phyloP scores from a whole-genome alignment of 306 rosid genomes.

The Malus domestica region ASM211411v1 NC_041790.1:19714001-19714500 shows the following conservation, averaged over 20 bases:
- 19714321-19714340: no score
- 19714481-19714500: conserved; percentile 48
- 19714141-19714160: conserved; percentile 52
- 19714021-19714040: neutral
- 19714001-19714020: neutral
- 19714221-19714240: conserved; percentile 37
- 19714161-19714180: conserved; percentile 67
- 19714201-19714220: conserved; percentile 70
- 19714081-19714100: conserved; percentile 82
- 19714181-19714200: conserved; percentile 71
- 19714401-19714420: conserved; percentile 58
- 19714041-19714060: conserved; percentile 46
- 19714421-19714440: conserved; percentile 53
- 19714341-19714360: conserved; percentile 7
- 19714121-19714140: conserved; percentile 46
- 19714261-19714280: neutral
- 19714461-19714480: conserved; percentile 73
- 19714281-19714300: neutral
- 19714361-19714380: conserved; percentile 72
- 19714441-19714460: conserved; percentile 71
- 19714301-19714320: neutral
- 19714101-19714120: conserved; percentile 36
- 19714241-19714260: neutral
- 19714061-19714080: conserved; percentile 46
- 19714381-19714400: conserved; percentile 62